phyloP scores from a whole-genome alignment of 1,139 yeast genomes.

The Pichia sp. region DNA sequence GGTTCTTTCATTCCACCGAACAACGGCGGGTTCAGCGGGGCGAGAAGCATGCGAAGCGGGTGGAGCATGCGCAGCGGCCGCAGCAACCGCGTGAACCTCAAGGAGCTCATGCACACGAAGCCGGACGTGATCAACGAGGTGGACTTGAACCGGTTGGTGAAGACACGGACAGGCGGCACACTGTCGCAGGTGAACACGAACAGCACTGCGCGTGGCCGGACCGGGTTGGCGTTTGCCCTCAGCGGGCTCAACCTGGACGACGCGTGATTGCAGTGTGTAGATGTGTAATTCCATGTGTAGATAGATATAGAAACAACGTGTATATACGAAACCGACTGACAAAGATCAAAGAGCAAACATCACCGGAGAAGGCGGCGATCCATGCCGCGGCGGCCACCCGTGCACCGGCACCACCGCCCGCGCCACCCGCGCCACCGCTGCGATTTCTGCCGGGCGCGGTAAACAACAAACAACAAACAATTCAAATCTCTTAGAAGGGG shows the following conservation, averaged over 20 bases:
- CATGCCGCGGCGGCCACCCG: no score
- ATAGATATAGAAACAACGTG: no score
- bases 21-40: not conserved
- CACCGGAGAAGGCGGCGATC: no score
- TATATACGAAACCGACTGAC: no score
- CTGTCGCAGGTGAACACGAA: not conserved
- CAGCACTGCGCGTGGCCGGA: slow-evolving; percentile 7
- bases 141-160: slow-evolving; percentile 6
- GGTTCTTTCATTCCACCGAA: not conserved
- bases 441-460: no score
- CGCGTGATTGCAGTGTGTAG: no score
- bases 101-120: slow-evolving; percentile 9
- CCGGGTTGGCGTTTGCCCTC: slow-evolving; percentile 30
- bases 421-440: no score
- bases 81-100: slow-evolving; percentile 6
- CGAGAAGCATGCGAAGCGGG: slow-evolving; percentile 12
- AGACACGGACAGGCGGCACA: slow-evolving; percentile 11
- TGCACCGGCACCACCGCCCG: no score
- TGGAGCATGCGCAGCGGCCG: slow-evolving; percentile 9
- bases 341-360: no score
- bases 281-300: no score
- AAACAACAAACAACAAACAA: no score
- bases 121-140: not conserved
- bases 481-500: no score
- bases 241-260: slow-evolving; percentile 27